Evolutionary conservation across 306 rosid species (phyloP).

Genomic region (Quercus mongolica): DNA sequence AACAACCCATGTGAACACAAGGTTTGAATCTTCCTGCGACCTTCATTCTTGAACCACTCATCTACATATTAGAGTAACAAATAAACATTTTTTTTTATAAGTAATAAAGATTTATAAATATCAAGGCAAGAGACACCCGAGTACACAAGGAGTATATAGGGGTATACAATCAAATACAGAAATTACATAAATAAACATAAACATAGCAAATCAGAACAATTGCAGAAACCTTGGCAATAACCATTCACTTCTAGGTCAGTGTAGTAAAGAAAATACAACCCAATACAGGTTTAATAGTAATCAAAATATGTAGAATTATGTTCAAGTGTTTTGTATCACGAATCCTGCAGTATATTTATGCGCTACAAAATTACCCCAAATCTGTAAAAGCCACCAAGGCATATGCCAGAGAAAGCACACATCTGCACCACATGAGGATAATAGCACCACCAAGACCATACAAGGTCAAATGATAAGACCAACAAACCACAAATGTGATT

Average conservation of each 20-base stretch:
- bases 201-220: conserved; percentile 5
- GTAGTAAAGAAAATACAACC: neutral
- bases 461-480: neutral
- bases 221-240: neutral
- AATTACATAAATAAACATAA: neutral
- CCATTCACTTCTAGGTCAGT: neutral
- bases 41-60: conserved; percentile 99
- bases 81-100: neutral
- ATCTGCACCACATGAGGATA: neutral
- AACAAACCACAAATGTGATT: neutral
- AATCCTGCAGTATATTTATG: neutral
- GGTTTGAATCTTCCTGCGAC: conserved; percentile 97
- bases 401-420: neutral
- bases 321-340: neutral
- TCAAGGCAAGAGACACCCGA: no score
- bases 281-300: neutral
- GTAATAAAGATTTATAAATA: no score
- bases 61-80: conserved; percentile 42
- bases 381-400: neutral
- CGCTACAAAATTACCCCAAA: neutral
- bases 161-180: no score
- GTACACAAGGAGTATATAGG: no score
- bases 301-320: neutral
- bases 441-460: neutral
- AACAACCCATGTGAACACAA: conserved; percentile 92